These are phyloP conservation scores for Viridothelium virens DNA, from an alignment of 495 filamentous ascomycete species.

Conservation along the genomic window DNA sequence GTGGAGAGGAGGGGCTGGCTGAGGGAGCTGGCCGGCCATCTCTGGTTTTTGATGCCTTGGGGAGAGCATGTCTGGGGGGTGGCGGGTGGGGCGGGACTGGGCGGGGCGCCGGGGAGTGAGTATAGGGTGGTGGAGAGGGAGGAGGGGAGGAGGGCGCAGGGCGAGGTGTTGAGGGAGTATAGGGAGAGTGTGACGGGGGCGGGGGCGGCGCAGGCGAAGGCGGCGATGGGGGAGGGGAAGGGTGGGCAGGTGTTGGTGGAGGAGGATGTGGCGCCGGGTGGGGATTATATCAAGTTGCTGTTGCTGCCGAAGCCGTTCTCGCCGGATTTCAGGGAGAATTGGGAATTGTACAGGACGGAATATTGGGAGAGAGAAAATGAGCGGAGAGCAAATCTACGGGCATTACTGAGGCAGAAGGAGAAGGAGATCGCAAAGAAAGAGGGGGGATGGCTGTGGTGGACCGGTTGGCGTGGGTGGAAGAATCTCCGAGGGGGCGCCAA, in stretches of 20 bases:
- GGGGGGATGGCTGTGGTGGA: constrained; percentile 77
- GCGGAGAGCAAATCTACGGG: constrained; percentile 63
- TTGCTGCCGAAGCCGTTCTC: constrained; percentile 92
- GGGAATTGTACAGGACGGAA: constrained; percentile 85
- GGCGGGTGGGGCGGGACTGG: constrained; percentile 10
- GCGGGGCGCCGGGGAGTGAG: constrained; percentile 21
- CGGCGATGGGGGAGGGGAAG: neutral
- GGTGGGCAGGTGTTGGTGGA: constrained; percentile 35
- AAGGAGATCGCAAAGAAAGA: constrained; percentile 56
- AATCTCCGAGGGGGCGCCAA: constrained; percentile 16
- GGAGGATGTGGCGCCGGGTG: constrained; percentile 82
- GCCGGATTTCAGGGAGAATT: constrained; percentile 90
- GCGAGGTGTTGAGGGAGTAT: constrained; percentile 20
- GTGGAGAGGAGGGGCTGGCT: constrained; percentile 77
- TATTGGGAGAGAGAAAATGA: constrained; percentile 98
- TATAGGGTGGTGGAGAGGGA: constrained; percentile 53
- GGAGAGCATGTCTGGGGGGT: constrained; percentile 49
- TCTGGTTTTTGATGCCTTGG: constrained; percentile 67
- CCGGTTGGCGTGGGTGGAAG: constrained; percentile 56
- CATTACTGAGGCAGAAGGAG: constrained; percentile 57
- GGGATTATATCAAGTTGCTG: constrained; percentile 83
- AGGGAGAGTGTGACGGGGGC: constrained; percentile 14
- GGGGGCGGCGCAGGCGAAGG: neutral
- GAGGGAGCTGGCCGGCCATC: constrained; percentile 60
- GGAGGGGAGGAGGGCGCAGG: constrained; percentile 17